Percentiles rank a stretch among this genome's conserved stretches.
phyloP scores from a whole-genome alignment of 805 yeast genomes.

The Cephaloascus albidus region DNA sequence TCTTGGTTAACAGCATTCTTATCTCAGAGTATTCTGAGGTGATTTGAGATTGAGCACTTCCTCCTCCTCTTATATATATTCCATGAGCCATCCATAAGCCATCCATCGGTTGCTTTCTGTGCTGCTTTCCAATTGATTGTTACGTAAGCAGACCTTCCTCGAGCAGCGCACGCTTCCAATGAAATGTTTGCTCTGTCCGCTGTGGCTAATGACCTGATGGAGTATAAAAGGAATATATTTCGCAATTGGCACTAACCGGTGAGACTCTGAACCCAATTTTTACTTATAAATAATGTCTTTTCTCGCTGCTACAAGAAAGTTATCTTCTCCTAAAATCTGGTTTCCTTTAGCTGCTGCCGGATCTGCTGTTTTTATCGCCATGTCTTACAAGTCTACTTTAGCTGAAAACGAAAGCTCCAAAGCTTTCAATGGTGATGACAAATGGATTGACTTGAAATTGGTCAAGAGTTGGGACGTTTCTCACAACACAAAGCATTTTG shows the following conservation, averaged over 20 bases:
- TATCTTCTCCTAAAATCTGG: slow-evolving; percentile 16
- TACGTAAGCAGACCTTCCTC: no score
- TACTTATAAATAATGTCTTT: slow-evolving; percentile 15
- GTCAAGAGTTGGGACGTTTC: slow-evolving; percentile 36
- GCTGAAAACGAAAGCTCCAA: slow-evolving; percentile 25
- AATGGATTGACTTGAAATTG: slow-evolving; percentile 66
- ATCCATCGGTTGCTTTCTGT: no score
- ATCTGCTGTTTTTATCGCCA: slow-evolving; percentile 25
- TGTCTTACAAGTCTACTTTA: slow-evolving; percentile 12
- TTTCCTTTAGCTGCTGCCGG: slow-evolving; percentile 20
- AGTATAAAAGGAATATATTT: neutral
- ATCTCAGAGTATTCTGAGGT: no score
- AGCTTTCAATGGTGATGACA: slow-evolving; percentile 52
- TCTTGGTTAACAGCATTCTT: neutral
- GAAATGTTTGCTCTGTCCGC: no score
- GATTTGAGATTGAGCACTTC: no score
- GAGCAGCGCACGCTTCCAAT: no score
- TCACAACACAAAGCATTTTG: slow-evolving; percentile 56
- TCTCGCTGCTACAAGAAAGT: slow-evolving; percentile 12
- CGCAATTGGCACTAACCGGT: neutral
- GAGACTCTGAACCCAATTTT: no score
- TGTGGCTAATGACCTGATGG: neutral
- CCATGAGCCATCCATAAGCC: no score
- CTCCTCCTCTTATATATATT: no score
- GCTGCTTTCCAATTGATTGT: no score